Evolutionary conservation across 108 stramenopile genomes (phyloP).

Genomic region (Pseudonitzschia multistriata): DNA sequence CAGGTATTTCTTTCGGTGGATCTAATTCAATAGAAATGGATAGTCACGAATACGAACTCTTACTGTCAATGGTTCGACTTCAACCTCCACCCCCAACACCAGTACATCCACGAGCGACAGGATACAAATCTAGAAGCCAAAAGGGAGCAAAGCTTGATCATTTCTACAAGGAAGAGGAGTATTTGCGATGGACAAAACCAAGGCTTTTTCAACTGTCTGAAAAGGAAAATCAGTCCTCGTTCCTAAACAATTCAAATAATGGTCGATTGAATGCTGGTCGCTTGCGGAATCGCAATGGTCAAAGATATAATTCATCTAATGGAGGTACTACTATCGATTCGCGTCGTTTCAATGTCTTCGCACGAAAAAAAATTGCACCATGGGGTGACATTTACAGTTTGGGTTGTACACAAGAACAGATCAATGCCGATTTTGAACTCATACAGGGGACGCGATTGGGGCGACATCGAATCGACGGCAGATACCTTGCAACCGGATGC

Average conservation of each 20-base stretch:
- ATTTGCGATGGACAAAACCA: constrained; percentile 20
- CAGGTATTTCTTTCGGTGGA: neutral
- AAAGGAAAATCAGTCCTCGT: neutral
- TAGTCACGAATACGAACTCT: constrained; percentile 47
- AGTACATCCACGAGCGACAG: constrained; percentile 51
- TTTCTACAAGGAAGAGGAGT: constrained; percentile 14
- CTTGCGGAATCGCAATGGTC: constrained; percentile 10
- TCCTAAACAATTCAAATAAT: neutral
- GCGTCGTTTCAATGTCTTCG: constrained; percentile 31
- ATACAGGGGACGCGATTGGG: constrained; percentile 25
- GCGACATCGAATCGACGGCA: neutral
- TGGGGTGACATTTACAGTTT: constrained; percentile 43
- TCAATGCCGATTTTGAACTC: constrained; percentile 33
- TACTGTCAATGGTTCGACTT: constrained; percentile 41
- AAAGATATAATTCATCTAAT: neutral
- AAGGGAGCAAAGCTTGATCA: constrained; percentile 21
- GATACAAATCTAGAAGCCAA: constrained; percentile 31
- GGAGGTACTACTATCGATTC: neutral
- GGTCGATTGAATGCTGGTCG: neutral
- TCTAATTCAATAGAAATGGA: constrained; percentile 9
- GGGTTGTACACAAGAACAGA: constrained; percentile 42
- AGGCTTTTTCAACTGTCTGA: neutral
- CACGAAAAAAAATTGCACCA: constrained; percentile 33
- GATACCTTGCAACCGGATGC: constrained; percentile 14
- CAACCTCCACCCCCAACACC: constrained; percentile 56